A percentile compares a stretch with the other conserved stretches of the same genome.
These are phyloP conservation scores for Flaveria ramosissima DNA, from an alignment of 129 eudicot genomes.

Conservation along the genomic window DNA sequence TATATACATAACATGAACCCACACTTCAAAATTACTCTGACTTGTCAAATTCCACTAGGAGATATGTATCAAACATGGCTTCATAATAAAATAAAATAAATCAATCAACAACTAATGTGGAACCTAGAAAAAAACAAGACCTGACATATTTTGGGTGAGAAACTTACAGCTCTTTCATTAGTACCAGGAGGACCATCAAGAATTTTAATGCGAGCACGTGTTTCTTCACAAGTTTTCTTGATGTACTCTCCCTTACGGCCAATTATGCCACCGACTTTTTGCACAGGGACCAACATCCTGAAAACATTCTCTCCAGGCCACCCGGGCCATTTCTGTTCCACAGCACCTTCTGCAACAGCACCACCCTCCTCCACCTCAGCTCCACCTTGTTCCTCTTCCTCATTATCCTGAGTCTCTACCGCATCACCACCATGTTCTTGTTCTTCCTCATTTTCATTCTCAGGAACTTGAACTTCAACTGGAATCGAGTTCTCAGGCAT, in stretches of 20 bases:
- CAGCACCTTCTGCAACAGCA: slow-evolving; percentile 27
- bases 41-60: not conserved
- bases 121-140: slow-evolving; percentile 1
- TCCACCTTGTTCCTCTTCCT: slow-evolving; percentile 9
- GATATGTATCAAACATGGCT: not conserved
- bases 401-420: slow-evolving; percentile 19
- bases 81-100: slow-evolving; percentile 19
- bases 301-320: slow-evolving; percentile 99
- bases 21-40: not conserved
- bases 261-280: slow-evolving; percentile 87
- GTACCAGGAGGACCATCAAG: slow-evolving; percentile 96
- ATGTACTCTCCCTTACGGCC: slow-evolving; percentile 96
- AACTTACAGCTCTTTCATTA: slow-evolving; percentile 91
- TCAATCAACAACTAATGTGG: not conserved
- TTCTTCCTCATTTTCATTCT: slow-evolving; percentile 35
- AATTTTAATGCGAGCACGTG: slow-evolving; percentile 89
- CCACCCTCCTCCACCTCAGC: slow-evolving; percentile 19
- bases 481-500: slow-evolving; percentile 52
- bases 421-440: slow-evolving; percentile 25
- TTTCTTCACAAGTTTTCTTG: slow-evolving; percentile 88
- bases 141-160: not conserved
- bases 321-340: slow-evolving; percentile 92
- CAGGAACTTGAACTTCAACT: slow-evolving; percentile 46
- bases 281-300: slow-evolving; percentile 87
- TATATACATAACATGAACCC: slow-evolving; percentile 11